Evolutionary conservation across 352 stramenopile genomes (phyloP), one percentile per base, ranked within the genome.

Genomic region (Plasmopara halstedii): DNA sequence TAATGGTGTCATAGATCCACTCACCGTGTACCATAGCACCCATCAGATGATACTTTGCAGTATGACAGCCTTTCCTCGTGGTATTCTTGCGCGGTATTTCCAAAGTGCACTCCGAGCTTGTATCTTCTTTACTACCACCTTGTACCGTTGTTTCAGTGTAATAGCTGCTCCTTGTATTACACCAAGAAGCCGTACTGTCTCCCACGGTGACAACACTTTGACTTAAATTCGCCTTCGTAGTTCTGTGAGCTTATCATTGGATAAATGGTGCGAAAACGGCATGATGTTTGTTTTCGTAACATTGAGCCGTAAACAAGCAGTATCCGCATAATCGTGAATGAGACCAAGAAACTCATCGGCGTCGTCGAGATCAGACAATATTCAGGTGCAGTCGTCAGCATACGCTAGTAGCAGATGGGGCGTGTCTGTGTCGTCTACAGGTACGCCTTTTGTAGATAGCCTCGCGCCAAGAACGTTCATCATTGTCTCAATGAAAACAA

Each of bases 401-500:
- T 54, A 50, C 1, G 51, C 21, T 11, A 54, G 18, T 0, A 53
- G 19, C 14, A 49, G 18, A 3, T 46, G 44, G 0, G 21, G 38
- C 10, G 19, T 15, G 5, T 7, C 15, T 0, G 25, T 4, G 7
- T 31, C 7, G 3, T 43, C 14, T 2, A 50, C 23, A 1, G 26
- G 1, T 6, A 54, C 25, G 4, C 29, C 43, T 8, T n/a, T 27
- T 17, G 4, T 23, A 1, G 21, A 18, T 3, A 43, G 5, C 0
- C 15, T 14, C 1, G 7, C n/a, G 0, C 44, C 31, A 46, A 38
- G 15, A 37, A 54, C 26, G 19, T 50, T 59, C 26, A 59, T 8
- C 38, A 59, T 44, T 14, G 51, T 43, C 10, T 59, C 43, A 2
- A 59, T 8, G 17, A 50, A 59, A 5, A 58, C 20, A 1, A 49